Base-by-base conservation (phyloP, 768 basidiomycete genomes). In the Clitopilus hobsonii region DNA sequence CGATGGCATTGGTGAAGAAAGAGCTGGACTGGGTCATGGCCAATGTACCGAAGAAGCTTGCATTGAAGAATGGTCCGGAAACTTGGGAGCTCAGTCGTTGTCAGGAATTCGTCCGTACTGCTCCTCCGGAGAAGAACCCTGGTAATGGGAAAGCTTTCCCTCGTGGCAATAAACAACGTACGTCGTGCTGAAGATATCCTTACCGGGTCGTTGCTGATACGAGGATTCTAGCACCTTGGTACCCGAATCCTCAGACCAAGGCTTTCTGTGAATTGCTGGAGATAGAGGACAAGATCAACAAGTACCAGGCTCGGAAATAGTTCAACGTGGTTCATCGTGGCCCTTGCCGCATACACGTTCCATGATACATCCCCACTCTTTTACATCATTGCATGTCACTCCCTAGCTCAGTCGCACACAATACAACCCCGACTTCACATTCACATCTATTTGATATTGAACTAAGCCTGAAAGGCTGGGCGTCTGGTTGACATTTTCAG, bases 211-310 rank as follows among this genome's bases (percentile, higher is more conserved):
- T 55, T 8, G 26, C 26, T 49, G 22, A 47, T 50, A 2, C 32
- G 32, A 36, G 4, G 3, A 36, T 61, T 6, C 64, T 38, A 94
- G 91, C 86, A 23, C 80, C 81, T 1, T 82, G 79, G 74, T 95
- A 91, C 67, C 81, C 85, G 23, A 96, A 95, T 63, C 89, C 92
- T 24, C 94, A 98, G 65, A 98, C 94, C 0, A 83, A 82, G 52
- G 86, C 93, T 2, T 89, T 98, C 61, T 91, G 91, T 64, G 66
- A 71, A 18, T 82, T 98, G 82, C 66, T 99, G 32, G 81, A 80
- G 16, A 80, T 98, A 32, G 78, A 83, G 56, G 92, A 96, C 70
- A 88, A 82, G 60, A 73, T 79, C 30, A 74, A 75, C 56, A 8
- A 20, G 41, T 45, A 11, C 22, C 41, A 45, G 22, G 22, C 18